Evolutionary conservation across 2,329 filamentous ascomycete genomes (phyloP), one percentile per base, ranked within the genome.

Genomic region (Huntiella abstrusa): DNA sequence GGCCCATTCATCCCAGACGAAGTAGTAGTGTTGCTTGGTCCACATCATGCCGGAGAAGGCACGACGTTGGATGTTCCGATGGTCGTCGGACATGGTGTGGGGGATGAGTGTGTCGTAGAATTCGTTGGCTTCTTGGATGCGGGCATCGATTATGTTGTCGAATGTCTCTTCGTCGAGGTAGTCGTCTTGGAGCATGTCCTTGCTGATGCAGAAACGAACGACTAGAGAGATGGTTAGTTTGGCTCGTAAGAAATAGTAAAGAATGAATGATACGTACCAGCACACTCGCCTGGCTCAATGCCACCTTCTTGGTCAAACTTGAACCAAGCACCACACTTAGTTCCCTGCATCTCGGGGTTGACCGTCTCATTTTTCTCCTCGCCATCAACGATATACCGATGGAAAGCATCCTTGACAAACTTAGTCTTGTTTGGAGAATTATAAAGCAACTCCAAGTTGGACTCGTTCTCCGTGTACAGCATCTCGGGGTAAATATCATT

Each of bases 1-100:
- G 19, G 87, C 86, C 88, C 88, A 96, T 59, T 96, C 83, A 53
- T 96, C 87, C 85, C 86, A 95, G 55, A 96, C 77, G 61, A 96
- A 95, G 58, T 92, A 76, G 61, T 96, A 96, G 63, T 85, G 84
- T 60, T 96, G 88, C 62, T 96, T 96, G 52, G 82, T 92, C 88
- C 88, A 96, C 71, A 96, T 80, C 88, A 96, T 96, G 46, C 91
- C 88, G 0, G 87, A 79, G 53, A 95, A 82, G 3, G 88, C 91
- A 60, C 95, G 87, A 54, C 88, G 76, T 63, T 96, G 91, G 54
- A 96, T 91, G 61, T 92, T 95, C 54, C 87, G 80, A 49, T 95
- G 70, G 57, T 96, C 88, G 42, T 96, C 87, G 0, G 83, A 73
- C 80, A 95, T 93, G 2, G 87, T 88, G 35, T 95, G 69, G 3